Evolutionary conservation across 2,329 filamentous ascomycete species (phyloP).

Genomic region (Trichoderma gracile): DNA sequence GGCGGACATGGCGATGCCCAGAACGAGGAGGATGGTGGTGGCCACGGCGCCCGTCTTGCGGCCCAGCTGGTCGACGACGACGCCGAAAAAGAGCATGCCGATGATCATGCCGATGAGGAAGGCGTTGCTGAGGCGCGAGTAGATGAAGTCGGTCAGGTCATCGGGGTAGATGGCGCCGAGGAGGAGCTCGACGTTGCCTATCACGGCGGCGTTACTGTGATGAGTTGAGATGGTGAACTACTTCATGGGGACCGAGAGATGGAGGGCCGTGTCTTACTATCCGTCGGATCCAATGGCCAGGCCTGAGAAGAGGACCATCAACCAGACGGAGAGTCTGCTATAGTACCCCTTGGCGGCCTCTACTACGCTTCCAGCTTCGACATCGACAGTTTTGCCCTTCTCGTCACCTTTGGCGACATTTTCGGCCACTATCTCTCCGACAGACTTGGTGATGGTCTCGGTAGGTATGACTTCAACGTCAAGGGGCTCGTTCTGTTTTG

Average conservation of each 20-base stretch:
- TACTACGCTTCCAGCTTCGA: slow-evolving; percentile 27
- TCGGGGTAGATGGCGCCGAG: slow-evolving; percentile 46
- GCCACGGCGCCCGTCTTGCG: slow-evolving; percentile 50
- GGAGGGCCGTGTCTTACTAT: slow-evolving; percentile 35
- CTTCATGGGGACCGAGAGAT: not conserved
- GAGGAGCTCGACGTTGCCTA: slow-evolving; percentile 48
- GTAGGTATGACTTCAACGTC: not conserved
- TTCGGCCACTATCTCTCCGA: not conserved
- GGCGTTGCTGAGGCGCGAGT: slow-evolving; percentile 55
- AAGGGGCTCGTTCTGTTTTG: not conserved
- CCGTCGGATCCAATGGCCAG: slow-evolving; percentile 50
- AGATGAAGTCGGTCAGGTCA: slow-evolving; percentile 45
- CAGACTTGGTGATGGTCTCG: not conserved
- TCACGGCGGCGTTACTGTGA: slow-evolving; percentile 45
- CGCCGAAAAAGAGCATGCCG: slow-evolving; percentile 56
- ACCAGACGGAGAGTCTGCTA: slow-evolving; percentile 45
- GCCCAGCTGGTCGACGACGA: slow-evolving; percentile 52
- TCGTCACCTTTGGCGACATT: not conserved
- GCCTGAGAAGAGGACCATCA: slow-evolving; percentile 49
- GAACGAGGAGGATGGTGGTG: slow-evolving; percentile 48
- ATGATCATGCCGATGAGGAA: slow-evolving; percentile 58
- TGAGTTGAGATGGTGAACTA: not conserved
- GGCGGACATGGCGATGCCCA: slow-evolving; percentile 50
- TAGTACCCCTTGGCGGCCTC: slow-evolving; percentile 36
- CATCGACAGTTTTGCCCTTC: slow-evolving; percentile 20